Base-by-base conservation (phyloP, 768 basidiomycete genomes). In the Artomyces pyxidatus region DNA sequence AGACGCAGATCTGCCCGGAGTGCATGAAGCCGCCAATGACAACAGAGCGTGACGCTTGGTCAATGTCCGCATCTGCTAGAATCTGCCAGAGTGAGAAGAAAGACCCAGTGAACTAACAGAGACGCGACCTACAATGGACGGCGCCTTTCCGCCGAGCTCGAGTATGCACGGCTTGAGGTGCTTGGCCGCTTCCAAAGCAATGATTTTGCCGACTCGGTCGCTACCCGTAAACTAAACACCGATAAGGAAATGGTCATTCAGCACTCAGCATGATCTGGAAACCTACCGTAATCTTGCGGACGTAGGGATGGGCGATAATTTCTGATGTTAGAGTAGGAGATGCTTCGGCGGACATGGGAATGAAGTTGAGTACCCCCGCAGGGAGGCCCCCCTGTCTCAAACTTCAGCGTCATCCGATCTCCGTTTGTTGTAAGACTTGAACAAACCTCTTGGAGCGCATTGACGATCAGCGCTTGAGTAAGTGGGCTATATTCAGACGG, bases 1-100 rank as follows among this genome's bases (percentile, higher is more conserved):
- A 74, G 74, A 79, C 76, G 62, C 78, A 80, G 28, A 78, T 65
- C 63, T 78, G 76, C 3, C 78, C 78, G 16, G 74, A 75, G 56
- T 71, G 64, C 0, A 67, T 40, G 58, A 77, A 64, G 6, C 74
- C 69, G 9, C 73, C 73, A n/a, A 52, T 65, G 1, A 69, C 68
- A 32, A 77, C 71, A 4, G 64, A 67, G 42, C 74, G 75, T 0
- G 81, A 73, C 0, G 81, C 80, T 32, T 75, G 67, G 4, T 68
- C 59, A 22, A 82, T 55, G 56, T 81, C 68, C 0, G 81, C 81
- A 43, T 77, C 75, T 28, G 74, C 59, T 9, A 78, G 63, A 11
- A 78, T 71, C 77, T 78, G 19, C 10, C n/a, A 4, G 7, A 10
- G 2, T 29, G 3, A 11, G 26, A 29, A 17, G 16, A 39, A 26